Evolutionary conservation across 169 alveolate species (phyloP), one percentile per base, ranked within the genome.

Genomic region (Eimeria falciformis): DNA sequence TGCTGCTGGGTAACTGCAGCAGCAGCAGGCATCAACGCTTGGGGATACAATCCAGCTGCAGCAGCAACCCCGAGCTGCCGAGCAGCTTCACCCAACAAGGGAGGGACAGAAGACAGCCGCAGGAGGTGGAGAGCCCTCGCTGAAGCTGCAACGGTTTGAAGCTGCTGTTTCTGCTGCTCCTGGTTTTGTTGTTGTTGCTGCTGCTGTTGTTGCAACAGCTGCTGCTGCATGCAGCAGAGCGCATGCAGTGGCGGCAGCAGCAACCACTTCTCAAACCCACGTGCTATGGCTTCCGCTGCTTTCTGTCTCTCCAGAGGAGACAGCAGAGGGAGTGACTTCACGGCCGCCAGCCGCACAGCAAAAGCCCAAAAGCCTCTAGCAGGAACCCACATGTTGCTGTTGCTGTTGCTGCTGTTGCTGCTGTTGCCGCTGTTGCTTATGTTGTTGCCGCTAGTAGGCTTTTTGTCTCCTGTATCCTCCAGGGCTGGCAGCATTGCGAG

Each of bases 351-450:
- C 23, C 58, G 53, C 33, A 71, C 21, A 71, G 83, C 83, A 40
- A 33, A 71, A n/a, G 53, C 83, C 27, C 83, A 71, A 40, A 71
- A 33, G 58, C 58, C 83, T 9, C n/a, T 40, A 37, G 83, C 83
- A 9, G 27, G 27, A 56, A 50, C 58, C 83, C 83, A 40, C 4
- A 43, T 43, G 25, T 56, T 33, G 40, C 53, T 71, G 83, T 58
- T 71, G 53, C 83, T 71, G 83, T 56, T 43, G 58, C 83, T 71
- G 83, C 83, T 71, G 56, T 40, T 71, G 82, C 58, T 40, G 56
- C 56, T 71, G 82, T 56, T 37, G 82, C 82, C 40, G 56, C 82
- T 71, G 55, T 12, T 12, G 40, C 11, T 12, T 14, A 50, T 71
- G 82, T 56, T 71, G 83, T 25, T 33, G 53, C 58, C 1, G 83